Evolutionary conservation across 2,329 filamentous ascomycete genomes (phyloP), one percentile per base, ranked within the genome.

Genomic region (Paracamarosporium sp.): DNA sequence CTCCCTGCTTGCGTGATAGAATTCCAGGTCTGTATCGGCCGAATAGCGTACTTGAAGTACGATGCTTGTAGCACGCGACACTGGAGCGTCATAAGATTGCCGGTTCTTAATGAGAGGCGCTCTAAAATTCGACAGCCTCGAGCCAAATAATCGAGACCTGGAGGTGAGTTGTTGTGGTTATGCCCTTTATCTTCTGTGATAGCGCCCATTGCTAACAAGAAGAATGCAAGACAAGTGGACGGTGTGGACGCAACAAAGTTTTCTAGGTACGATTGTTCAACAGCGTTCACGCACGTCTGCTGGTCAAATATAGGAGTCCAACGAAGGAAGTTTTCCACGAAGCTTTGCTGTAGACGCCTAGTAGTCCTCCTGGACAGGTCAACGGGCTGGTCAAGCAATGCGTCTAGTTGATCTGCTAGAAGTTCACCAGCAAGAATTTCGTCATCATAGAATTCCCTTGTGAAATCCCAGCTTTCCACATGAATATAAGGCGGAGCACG

Each of bases 401-500:
- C 44, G 27, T 70, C 68, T 44, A 70, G 64, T 45, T 63, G 59
- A 35, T 68, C 65, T 31, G 57, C 63, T n/a, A 71, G 55, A 27
- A 62, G 57, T 24, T 72, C 68, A 9, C 66, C 69, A 5, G 65
- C 64, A 22, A 60, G 25, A 17, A 71, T 63, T 51, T 71, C 67
- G 40, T 71, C 66, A 40, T 71, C 67, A 47, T 70, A 72, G 43
- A 72, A 72, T 12, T 65, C 63, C 17, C 59, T 62, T 5, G 67
- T 68, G 53, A 71, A 69, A 44, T 71, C 69, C 69, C 68, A 72
- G 53, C 62, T 64, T 25, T 70, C 67, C 28, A 68, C 64, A 33
- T 66, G 57, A 4, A 70, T 62, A 40, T 67, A 71, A 1, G 59
- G 38, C 33, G 68, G 65, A 27, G 63, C 61, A 20, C 60, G 60